A percentile compares a stretch with the other conserved stretches of the same genome.
Evolutionary conservation across 345 rosid genomes (phyloP).

Genomic region (Orychophragmus violaceus): DNA sequence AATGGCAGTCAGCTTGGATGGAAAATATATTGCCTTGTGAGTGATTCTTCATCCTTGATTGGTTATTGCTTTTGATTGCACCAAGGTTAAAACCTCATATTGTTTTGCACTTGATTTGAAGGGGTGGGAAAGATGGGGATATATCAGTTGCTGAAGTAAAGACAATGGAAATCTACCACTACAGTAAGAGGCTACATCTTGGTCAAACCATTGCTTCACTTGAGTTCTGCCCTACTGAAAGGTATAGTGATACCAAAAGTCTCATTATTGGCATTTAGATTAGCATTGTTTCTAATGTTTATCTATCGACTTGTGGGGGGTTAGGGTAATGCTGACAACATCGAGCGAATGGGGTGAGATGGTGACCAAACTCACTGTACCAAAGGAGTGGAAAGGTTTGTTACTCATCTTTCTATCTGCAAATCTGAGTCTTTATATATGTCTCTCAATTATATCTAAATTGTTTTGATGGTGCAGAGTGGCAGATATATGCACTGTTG

Average conservation of each 20-base stretch:
- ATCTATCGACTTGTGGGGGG: background rate
- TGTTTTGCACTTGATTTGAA: no score
- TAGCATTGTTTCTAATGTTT: background rate
- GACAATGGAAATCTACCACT: no score
- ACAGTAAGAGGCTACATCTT: no score
- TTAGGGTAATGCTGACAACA: constrained; percentile 72
- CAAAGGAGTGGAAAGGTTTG: constrained; percentile 91
- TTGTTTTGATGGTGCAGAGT: constrained; percentile 46
- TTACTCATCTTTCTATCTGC: background rate
- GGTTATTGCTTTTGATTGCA: background rate
- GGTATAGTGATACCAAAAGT: constrained; percentile 1
- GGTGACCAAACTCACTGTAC: constrained; percentile 74
- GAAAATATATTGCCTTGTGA: constrained; percentile 88
- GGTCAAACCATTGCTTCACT: no score
- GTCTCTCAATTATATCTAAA: background rate
- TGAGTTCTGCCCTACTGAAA: no score
- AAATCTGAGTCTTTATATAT: background rate
- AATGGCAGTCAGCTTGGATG: no score
- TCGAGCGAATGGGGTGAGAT: constrained; percentile 74
- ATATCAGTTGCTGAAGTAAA: no score
- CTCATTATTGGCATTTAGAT: background rate
- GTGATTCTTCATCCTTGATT: constrained; percentile 23
- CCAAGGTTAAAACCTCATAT: background rate
- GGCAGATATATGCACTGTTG: constrained; percentile 81
- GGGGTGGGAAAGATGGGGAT: no score